Percentiles rank a stretch among this genome's conserved stretches.
Conservation (phyloP, 2,329 filamentous ascomycete genomes). For the Diplodia mutila region DNA sequence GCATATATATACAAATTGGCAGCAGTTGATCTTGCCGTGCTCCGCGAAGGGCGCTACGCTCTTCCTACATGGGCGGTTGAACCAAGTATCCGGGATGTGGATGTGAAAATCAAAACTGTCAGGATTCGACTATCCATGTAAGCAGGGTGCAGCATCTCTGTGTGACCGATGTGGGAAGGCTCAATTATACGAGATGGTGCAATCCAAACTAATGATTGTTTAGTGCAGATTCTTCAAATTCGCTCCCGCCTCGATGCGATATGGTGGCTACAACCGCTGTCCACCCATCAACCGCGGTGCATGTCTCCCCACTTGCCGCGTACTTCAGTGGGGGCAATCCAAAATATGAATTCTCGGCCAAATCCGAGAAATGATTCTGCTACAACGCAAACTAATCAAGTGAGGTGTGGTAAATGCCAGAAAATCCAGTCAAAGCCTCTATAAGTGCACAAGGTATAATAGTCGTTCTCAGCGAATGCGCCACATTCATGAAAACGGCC, state of each 20-base stretch:
- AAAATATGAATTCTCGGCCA: neutral
- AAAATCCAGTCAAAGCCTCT: neutral
- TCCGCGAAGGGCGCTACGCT: too few species aligned
- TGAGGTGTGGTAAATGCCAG: neutral
- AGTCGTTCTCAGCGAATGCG: neutral
- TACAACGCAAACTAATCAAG: neutral
- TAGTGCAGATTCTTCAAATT: neutral
- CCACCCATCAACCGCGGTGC: neutral
- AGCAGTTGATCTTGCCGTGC: too few species aligned
- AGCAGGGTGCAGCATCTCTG: too few species aligned
- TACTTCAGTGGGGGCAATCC: neutral
- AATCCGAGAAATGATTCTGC: neutral
- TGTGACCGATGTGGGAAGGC: too few species aligned
- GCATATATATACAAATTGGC: too few species aligned
- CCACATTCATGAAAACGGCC: neutral
- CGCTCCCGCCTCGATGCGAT: neutral
- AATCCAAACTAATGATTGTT: neutral
- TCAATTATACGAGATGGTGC: constrained; percentile 10
- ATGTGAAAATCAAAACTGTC: too few species aligned
- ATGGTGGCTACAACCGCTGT: too few species aligned
- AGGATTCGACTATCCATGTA: too few species aligned
- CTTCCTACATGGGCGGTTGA: too few species aligned
- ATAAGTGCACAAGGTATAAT: neutral
- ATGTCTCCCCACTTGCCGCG: constrained; percentile 1
- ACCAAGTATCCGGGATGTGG: too few species aligned